phyloP scores from a whole-genome alignment of 805 yeast species.

The Saccharomyces paradoxus region DNA sequence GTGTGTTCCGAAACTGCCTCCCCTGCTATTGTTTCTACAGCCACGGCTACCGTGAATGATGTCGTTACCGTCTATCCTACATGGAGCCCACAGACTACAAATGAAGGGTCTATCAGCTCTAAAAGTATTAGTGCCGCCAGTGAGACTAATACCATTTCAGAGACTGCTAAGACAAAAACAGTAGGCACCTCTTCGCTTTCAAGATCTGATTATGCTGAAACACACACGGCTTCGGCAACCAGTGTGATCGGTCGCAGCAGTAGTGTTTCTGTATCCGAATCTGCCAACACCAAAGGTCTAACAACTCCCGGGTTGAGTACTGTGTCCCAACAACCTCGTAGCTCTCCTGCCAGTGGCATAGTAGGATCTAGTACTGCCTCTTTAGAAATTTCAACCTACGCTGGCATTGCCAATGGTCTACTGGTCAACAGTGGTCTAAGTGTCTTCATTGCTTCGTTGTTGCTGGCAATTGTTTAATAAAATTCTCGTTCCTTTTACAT shows the following conservation, averaged over 20 bases:
- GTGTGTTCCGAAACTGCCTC: slow-evolving; percentile 24
- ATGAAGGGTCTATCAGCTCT: slow-evolving; percentile 1
- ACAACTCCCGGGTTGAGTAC: slow-evolving; percentile 5
- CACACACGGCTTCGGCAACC: neutral
- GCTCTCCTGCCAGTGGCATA: slow-evolving; percentile 21
- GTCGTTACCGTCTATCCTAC: slow-evolving; percentile 30
- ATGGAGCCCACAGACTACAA: slow-evolving; percentile 20
- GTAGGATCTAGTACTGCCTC: slow-evolving; percentile 7
- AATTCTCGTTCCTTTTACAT: too few relatives aligned
- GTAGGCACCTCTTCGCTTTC: neutral
- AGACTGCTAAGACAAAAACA: neutral
- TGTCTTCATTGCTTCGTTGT: slow-evolving; percentile 12
- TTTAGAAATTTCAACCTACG: slow-evolving; percentile 12
- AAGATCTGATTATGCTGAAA: neutral
- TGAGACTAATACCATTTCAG: neutral
- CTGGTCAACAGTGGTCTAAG: slow-evolving; percentile 5
- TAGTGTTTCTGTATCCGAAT: neutral
- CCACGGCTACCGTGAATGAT: slow-evolving; percentile 27
- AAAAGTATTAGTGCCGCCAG: neutral
- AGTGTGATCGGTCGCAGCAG: neutral
- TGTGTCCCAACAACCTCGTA: neutral
- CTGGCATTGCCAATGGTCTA: slow-evolving; percentile 11
- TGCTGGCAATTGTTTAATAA: neutral
- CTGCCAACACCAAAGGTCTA: slow-evolving; percentile 14
- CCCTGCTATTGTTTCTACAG: slow-evolving; percentile 25